Base-by-base conservation (phyloP, 164 flowering plant species). In the Liquidambar formosana region DNA sequence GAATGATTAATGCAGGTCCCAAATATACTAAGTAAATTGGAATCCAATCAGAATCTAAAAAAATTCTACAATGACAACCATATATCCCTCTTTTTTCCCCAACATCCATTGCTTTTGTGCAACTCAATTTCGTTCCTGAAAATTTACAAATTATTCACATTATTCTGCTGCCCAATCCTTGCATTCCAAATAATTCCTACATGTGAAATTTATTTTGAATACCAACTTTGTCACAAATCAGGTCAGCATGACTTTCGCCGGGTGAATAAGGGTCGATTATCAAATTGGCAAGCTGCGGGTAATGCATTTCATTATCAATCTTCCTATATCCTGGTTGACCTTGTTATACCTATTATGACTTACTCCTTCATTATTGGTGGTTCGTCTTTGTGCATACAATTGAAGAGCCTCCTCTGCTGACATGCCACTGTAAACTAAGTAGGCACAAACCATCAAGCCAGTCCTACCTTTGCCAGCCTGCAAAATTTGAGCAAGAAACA, bases 391-490 rank as follows among this genome's bases (percentile, higher is more conserved):
- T 41, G 93, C 97, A 76, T 89, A 90, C 71, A 88, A 27, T 47
- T 83, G 88, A 73, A 92, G 85, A 66, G 97, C 96, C 53, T 85
- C 88, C 71, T 89, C 92, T 12, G 89, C 85, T 57, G 84, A 70
- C 93, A 89, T 82, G 72, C 96, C 96, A 66, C 73, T 19, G 64
- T 90, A 92, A 70, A 88, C 90, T 22, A 92, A 82, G 74, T 86
- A 89, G 44, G 86, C 79, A 67, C 89, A 89, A 19, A 90, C 92
- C 97, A 90, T 92, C 71, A 92, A 80, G 59, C 97, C 94, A 22
- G 96, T 92, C 76, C 97, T 78, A 54, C 97, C 94, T 82, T 92
- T 90, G 33, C 97, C 96, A 33, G 97, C 97, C 97, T 90, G 89
- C 60, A 77, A 62, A 78, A 64, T 8, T 66, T n/a, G 58, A 70